Percentiles rank a stretch among this genome's conserved stretches.
phyloP scores from a whole-genome alignment of 208 protist species.

The Leptomonas seymouri region DNA sequence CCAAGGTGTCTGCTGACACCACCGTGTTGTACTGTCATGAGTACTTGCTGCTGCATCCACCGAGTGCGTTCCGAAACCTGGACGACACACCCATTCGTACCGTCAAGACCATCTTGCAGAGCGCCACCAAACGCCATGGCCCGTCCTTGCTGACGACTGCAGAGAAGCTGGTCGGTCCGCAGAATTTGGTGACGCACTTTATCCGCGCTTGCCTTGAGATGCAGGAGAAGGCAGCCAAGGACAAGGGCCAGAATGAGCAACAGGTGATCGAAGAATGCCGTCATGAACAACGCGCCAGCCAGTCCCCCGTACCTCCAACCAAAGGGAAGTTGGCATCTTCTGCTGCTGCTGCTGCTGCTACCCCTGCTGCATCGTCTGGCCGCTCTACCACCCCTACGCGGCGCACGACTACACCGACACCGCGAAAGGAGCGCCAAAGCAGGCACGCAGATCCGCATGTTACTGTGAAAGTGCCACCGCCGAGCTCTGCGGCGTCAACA shows the following conservation, averaged over 20 bases:
- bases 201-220: constrained; percentile 84
- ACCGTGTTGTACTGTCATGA: constrained; percentile 85
- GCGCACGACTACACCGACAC: constrained; percentile 14
- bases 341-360: not conserved
- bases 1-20: constrained; percentile 70
- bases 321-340: constrained; percentile 6
- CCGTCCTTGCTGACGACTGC: constrained; percentile 51
- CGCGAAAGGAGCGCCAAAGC: constrained; percentile 23
- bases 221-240: constrained; percentile 40
- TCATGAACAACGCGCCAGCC: constrained; percentile 54
- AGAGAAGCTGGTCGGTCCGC: constrained; percentile 61
- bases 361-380: not conserved
- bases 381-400: constrained; percentile 1
- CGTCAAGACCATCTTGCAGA: constrained; percentile 90
- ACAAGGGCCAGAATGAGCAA: constrained; percentile 49
- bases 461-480: constrained; percentile 9
- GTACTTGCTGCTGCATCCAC: constrained; percentile 89
- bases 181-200: constrained; percentile 87
- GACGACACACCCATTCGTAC: constrained; percentile 89
- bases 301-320: constrained; percentile 38
- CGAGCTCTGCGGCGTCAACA: not conserved
- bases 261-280: constrained; percentile 54
- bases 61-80: constrained; percentile 81
- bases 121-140: constrained; percentile 53
- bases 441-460: constrained; percentile 29